Conservation (phyloP, 768 basidiomycete species). For the Lactarius hatsudake region DNA sequence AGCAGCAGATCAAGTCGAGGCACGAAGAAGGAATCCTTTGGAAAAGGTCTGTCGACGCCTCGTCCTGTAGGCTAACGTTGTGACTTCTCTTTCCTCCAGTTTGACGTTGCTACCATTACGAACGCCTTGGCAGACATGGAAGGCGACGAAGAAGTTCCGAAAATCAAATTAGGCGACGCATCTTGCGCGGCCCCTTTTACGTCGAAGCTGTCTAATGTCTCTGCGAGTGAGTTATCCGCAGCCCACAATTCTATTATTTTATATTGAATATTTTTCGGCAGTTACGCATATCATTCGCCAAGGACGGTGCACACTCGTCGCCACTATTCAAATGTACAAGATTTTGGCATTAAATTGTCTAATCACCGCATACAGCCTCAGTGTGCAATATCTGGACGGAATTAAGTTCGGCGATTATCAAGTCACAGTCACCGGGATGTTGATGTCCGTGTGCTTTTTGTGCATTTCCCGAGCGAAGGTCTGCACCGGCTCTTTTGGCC, state of each 20-base stretch:
- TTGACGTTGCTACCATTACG: slow-evolving; percentile 75
- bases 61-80: neutral
- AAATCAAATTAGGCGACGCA: slow-evolving; percentile 99
- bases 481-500: slow-evolving; percentile 28
- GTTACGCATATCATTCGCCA: slow-evolving; percentile 98
- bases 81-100: slow-evolving; percentile 42
- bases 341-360: slow-evolving; percentile 96
- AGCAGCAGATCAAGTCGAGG: slow-evolving; percentile 56
- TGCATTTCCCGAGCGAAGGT: slow-evolving; percentile 98
- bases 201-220: slow-evolving; percentile 95
- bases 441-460: slow-evolving; percentile 98
- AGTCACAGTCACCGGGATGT: slow-evolving; percentile 91
- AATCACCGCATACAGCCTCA: slow-evolving; percentile 97
- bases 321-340: slow-evolving; percentile 99
- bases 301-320: slow-evolving; percentile 97
- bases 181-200: slow-evolving; percentile 99
- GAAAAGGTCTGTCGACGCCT: slow-evolving; percentile 62
- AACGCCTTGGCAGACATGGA: slow-evolving; percentile 91
- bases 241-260: neutral
- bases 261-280: slow-evolving; percentile 32
- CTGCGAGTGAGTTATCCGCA: slow-evolving; percentile 68
- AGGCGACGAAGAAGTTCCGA: slow-evolving; percentile 90
- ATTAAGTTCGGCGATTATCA: slow-evolving; percentile 99
- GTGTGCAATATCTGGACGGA: slow-evolving; percentile 96
- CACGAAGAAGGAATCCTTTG: slow-evolving; percentile 81